Conservation (phyloP, 2,329 filamentous ascomycete genomes). For the Cadophora sp. region DNA sequence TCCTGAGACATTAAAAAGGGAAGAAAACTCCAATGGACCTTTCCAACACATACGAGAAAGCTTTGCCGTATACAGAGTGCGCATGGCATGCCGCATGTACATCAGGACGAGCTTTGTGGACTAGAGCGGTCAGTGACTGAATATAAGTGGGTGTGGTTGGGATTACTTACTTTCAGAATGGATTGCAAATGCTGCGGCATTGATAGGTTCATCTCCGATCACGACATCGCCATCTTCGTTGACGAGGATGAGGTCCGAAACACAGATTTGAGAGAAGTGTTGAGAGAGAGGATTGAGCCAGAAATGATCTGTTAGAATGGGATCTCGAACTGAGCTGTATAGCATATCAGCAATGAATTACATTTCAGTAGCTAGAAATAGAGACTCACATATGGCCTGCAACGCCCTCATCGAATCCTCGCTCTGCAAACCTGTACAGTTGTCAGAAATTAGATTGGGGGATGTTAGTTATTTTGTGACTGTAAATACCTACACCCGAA, state of each 20-base stretch:
- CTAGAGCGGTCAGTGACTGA: slow-evolving; percentile 38
- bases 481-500: slow-evolving; percentile 31
- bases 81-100: slow-evolving; percentile 63
- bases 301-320: slow-evolving; percentile 49
- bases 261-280: slow-evolving; percentile 66
- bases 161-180: slow-evolving; percentile 48
- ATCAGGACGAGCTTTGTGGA: slow-evolving; percentile 64
- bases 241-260: slow-evolving; percentile 70
- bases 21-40: background rate
- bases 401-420: slow-evolving; percentile 60
- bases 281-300: slow-evolving; percentile 69
- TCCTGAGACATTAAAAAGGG: background rate
- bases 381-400: slow-evolving; percentile 61
- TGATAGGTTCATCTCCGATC: slow-evolving; percentile 62
- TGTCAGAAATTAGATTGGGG: background rate
- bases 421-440: slow-evolving; percentile 33
- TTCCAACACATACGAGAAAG: slow-evolving; percentile 54
- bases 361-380: too few relatives aligned
- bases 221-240: slow-evolving; percentile 66
- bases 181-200: slow-evolving; percentile 55
- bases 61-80: slow-evolving; percentile 61
- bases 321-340: slow-evolving; percentile 51
- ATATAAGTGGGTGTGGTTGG: background rate
- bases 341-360: background rate
- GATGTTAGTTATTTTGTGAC: background rate